phyloP scores from a whole-genome alignment of 2,329 filamentous ascomycete species.

The Paecilomyces variotii region DNA sequence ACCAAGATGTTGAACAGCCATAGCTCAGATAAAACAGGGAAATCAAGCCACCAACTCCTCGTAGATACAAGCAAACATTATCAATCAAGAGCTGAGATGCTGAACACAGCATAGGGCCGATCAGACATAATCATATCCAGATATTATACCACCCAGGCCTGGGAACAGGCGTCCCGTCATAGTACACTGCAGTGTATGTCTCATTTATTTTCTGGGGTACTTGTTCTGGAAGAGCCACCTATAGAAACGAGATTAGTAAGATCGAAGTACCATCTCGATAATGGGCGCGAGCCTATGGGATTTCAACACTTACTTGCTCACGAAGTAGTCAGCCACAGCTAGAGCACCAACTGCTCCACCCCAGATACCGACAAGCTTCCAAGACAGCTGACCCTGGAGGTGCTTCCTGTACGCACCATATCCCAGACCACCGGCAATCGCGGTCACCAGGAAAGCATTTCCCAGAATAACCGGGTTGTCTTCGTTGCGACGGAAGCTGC shows the following conservation, averaged over 20 bases:
- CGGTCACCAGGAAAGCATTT: constrained; percentile 37
- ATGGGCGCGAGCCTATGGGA: background rate
- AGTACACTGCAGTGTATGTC: background rate
- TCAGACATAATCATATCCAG: constrained; percentile 4
- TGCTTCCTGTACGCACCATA: constrained; percentile 43
- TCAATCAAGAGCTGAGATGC: constrained; percentile 14
- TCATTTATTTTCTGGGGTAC: constrained; percentile 38
- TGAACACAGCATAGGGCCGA: constrained; percentile 2
- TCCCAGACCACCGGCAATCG: constrained; percentile 35
- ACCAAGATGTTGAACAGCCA: background rate
- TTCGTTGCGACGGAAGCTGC: constrained; percentile 30
- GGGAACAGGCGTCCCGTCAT: background rate
- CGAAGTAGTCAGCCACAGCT: constrained; percentile 39
- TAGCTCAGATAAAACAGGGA: background rate
- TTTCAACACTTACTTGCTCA: constrained; percentile 39
- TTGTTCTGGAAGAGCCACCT: constrained; percentile 46
- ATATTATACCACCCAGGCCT: no score
- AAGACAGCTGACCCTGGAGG: constrained; percentile 36
- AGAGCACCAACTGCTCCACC: constrained; percentile 38
- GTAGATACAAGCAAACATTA: constrained; percentile 3
- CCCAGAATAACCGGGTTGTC: constrained; percentile 41
- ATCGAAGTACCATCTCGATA: background rate
- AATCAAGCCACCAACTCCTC: background rate
- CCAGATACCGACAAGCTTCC: constrained; percentile 36
- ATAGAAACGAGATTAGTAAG: constrained; percentile 3